Conservation (phyloP, 805 yeast species). For the Ogataea trehalophila region DNA sequence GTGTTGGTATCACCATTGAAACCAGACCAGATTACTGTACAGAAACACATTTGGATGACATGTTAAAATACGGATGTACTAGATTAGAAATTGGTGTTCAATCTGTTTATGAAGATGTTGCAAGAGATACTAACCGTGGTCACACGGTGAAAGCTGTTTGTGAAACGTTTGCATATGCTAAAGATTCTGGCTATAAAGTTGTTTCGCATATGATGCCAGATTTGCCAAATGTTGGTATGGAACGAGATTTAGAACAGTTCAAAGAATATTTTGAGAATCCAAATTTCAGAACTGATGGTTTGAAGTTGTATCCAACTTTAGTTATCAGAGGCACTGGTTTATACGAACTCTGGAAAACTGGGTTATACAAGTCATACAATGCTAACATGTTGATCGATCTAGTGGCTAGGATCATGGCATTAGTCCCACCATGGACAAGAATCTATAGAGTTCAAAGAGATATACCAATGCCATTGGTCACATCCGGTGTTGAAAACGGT, state of each 20-base stretch:
- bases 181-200: constrained; percentile 96
- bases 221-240: constrained; percentile 97
- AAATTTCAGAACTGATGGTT: constrained; percentile 93
- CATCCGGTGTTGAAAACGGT: constrained; percentile 97
- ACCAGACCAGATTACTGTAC: constrained; percentile 99
- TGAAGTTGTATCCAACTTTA: constrained; percentile 90
- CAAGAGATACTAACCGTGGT: constrained; percentile 96
- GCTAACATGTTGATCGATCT: constrained; percentile 91
- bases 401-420: constrained; percentile 91
- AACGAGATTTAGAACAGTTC: constrained; percentile 93
- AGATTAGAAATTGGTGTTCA: constrained; percentile 96
- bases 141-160: constrained; percentile 96
- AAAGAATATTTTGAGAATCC: constrained; percentile 96
- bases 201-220: constrained; percentile 99
- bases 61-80: constrained; percentile 95
- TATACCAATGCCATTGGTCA: constrained; percentile 97
- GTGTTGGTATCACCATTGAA: constrained; percentile 98
- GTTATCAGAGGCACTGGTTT: constrained; percentile 97
- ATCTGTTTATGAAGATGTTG: constrained; percentile 95
- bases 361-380: constrained; percentile 88
- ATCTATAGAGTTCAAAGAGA: constrained; percentile 98
- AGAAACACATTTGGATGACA: constrained; percentile 89
- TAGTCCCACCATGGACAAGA: constrained; percentile 99
- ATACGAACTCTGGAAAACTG: constrained; percentile 96
- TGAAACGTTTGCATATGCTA: constrained; percentile 92